phyloP scores from a whole-genome alignment of 2,329 filamentous ascomycete genomes.

The Curvularia verruculosa region DNA sequence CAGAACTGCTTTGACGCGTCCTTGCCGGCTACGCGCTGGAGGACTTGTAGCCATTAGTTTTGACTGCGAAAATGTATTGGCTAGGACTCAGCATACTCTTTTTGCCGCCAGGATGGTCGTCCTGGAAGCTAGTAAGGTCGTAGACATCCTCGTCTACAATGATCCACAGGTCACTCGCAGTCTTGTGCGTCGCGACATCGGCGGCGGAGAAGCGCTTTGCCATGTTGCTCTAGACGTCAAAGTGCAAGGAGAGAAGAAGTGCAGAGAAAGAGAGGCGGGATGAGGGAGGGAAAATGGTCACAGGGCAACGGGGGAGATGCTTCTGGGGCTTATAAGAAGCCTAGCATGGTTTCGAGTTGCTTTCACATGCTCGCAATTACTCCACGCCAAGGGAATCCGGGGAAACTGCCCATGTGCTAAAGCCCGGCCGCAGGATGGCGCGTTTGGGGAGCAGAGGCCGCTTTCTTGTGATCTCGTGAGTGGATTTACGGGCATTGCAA shows the following conservation, averaged over 20 bases:
- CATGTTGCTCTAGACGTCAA: conserved; percentile 61
- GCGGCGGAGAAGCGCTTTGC: conserved; percentile 81
- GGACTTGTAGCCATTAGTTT: conserved; percentile 54
- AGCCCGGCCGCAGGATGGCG: conserved; percentile 33
- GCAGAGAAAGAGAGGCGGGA: conserved; percentile 1
- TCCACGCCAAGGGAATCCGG: conserved; percentile 38
- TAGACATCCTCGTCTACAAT: conserved; percentile 95
- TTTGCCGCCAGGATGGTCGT: conserved; percentile 68
- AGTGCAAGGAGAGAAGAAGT: conserved; percentile 5
- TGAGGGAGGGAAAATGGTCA: conserved; percentile 10
- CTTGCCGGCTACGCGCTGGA: conserved; percentile 69
- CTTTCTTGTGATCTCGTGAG: conserved; percentile 40
- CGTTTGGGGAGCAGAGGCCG: conserved; percentile 30
- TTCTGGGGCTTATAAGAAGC: conserved; percentile 32
- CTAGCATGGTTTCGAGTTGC: conserved; percentile 26
- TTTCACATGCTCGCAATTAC: conserved; percentile 47
- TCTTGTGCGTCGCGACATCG: conserved; percentile 93
- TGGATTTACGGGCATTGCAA: conserved; percentile 26
- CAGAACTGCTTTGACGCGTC: conserved; percentile 72
- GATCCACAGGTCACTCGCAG: conserved; percentile 83
- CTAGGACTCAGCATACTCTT: conserved; percentile 61
- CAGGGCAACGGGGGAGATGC: conserved; percentile 28
- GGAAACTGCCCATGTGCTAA: conserved; percentile 25
- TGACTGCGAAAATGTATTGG: background rate
- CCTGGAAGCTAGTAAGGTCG: conserved; percentile 75